Evolutionary conservation across 352 stramenopile genomes (phyloP), one percentile per base, ranked within the genome.

Genomic region (Globisporangium nodosum): DNA sequence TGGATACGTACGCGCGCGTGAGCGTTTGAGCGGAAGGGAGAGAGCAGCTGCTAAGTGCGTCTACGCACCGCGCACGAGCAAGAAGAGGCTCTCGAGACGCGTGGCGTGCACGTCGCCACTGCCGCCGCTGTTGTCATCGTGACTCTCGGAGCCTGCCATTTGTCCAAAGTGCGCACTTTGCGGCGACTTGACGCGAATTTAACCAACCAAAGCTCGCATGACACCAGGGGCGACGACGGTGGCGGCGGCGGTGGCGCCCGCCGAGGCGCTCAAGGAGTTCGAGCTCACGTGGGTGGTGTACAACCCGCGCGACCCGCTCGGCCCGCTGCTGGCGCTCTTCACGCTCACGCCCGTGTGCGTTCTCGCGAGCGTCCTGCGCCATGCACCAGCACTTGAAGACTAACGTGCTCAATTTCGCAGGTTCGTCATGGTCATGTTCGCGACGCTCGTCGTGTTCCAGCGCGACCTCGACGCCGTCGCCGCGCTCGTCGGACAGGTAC

Each of bases 241-340:
- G 21, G 3, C 20, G 12, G 31, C 39, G 43, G 54, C 50, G 18
- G 50, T 56, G 52, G 50, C 50, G n/a, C 16, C 58, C 43, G 54
- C 52, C 8, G 52, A 58, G 62, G 51, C 61, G 59, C 63, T 88
- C 37, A 75, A 88, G 60, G 76, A 82, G 56, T 91, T 92, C 57
- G 78, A 91, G 73, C 78, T 86, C 67, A 92, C 83, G 46, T 92
- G 81, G 81, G 85, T 94, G 48, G 76, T 89, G 30, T 94, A 94
- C 62, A 80, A 94, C 55, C 74, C 77, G 7, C 64, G 62, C 21
- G 85, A 94, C 52, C 79, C 81, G 9, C 67, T 89, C 18, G 85
- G 85, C 20, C 66, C 65, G 20, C 27, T 88, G 37, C 63, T 92
- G 40, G 85, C 85, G 56, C 76, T 94, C 45, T 81, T 80, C 53